These are phyloP conservation scores for Cadophora gregata DNA, from an alignment of 2,329 filamentous ascomycete species.

Conservation along the genomic window DNA sequence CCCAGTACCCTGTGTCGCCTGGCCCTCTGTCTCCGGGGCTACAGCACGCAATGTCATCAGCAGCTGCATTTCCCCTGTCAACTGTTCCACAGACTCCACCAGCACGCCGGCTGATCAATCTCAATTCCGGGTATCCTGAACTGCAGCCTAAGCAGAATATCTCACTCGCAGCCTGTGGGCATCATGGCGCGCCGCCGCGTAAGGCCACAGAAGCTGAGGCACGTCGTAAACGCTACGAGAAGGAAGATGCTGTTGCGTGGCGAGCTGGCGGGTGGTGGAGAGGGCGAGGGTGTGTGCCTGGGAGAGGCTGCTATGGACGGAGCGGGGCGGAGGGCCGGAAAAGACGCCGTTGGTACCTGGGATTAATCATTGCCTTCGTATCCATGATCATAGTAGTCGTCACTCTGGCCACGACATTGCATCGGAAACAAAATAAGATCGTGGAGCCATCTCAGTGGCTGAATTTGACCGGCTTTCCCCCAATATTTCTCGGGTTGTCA, in stretches of 20 bases:
- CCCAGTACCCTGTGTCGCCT: constrained; percentile 62
- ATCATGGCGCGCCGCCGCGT: constrained; percentile 28
- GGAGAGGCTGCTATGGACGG: constrained; percentile 69
- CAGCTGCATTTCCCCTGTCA: constrained; percentile 64
- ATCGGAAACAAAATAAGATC: constrained; percentile 47
- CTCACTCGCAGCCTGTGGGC: constrained; percentile 10
- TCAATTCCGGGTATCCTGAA: constrained; percentile 43
- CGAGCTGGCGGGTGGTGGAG: constrained; percentile 68
- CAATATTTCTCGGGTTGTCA: constrained; percentile 82
- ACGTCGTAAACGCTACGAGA: constrained; percentile 63
- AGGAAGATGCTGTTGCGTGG: constrained; percentile 66
- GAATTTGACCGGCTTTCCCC: constrained; percentile 84
- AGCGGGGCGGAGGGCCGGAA: constrained; percentile 67
- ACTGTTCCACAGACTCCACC: constrained; percentile 61
- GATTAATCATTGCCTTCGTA: constrained; percentile 57
- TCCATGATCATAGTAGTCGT: constrained; percentile 62
- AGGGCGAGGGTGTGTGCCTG: constrained; percentile 66
- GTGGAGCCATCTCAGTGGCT: constrained; percentile 65
- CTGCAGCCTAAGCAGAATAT: constrained; percentile 31
- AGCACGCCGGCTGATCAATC: constrained; percentile 39
- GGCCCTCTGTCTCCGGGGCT: constrained; percentile 67
- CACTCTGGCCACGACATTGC: constrained; percentile 63
- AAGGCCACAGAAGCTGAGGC: constrained; percentile 44
- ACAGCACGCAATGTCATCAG: constrained; percentile 65
- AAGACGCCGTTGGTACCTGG: constrained; percentile 64